Conservation (phyloP, 495 filamentous ascomycete genomes). For the Tuber borchii region DNA sequence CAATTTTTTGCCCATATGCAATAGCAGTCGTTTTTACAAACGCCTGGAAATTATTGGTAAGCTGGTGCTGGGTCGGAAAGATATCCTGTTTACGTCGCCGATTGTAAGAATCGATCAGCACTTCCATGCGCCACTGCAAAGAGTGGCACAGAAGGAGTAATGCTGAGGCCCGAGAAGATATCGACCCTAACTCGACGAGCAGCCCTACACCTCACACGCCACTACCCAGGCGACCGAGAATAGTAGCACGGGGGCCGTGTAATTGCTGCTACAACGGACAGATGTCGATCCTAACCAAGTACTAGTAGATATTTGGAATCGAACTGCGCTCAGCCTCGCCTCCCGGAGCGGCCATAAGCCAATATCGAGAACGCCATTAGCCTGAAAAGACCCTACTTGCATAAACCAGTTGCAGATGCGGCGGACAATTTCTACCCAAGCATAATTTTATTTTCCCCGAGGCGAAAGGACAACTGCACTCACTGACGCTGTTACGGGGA, state of each 20-base stretch:
- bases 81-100: slow-evolving; percentile 12
- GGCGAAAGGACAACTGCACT: not conserved
- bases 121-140: slow-evolving; percentile 36
- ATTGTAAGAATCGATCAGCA: slow-evolving; percentile 29
- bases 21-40: too few species aligned
- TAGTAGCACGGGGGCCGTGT: slow-evolving; percentile 33
- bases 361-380: slow-evolving; percentile 32
- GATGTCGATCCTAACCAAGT: slow-evolving; percentile 22
- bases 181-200: slow-evolving; percentile 13
- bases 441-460: not conserved
- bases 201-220: slow-evolving; percentile 28
- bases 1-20: too few species aligned
- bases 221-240: slow-evolving; percentile 39
- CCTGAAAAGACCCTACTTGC: slow-evolving; percentile 9
- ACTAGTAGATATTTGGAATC: slow-evolving; percentile 20
- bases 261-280: slow-evolving; percentile 29
- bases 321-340: slow-evolving; percentile 45
- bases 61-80: not conserved
- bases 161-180: slow-evolving; percentile 24
- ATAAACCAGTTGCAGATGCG: not conserved
- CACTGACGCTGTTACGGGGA: too few species aligned
- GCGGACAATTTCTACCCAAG: not conserved
- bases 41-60: too few species aligned
- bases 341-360: slow-evolving; percentile 43
- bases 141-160: slow-evolving; percentile 36